Base-by-base conservation (phyloP, 2,329 filamentous ascomycete genomes). In the Paecilomyces formosus region DNA sequence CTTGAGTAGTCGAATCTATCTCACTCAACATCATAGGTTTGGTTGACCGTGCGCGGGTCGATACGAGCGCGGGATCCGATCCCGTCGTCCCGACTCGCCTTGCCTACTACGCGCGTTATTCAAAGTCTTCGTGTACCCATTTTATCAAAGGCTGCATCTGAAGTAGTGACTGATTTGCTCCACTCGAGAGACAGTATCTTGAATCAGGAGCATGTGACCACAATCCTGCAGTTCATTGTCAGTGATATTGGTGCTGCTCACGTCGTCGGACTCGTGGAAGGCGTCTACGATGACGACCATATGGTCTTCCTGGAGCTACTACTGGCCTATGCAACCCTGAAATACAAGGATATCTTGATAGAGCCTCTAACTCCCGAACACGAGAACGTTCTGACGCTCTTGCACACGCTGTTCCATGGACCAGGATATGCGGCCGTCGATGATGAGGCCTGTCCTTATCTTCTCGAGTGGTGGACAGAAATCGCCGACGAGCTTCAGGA, bases 391-490 rank as follows among this genome's bases (percentile, higher is more conserved):
- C 64, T 76, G 6, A 59, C 66, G 30, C 63, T 77, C 21, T 57
- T 76, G 13, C 74, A 77, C 54, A 66, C 68, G 9, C 62, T 77
- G 13, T 74, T 77, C 55, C 72, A 73, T 56, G 70, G 69, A 0
- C 73, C 75, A 18, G 75, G 75, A 0, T 74, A 72, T 62, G 71
- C 73, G 2, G 71, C 69, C 22, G 73, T 76, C 28, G 75, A 77
- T 15, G 75, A 77, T 55, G 60, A 66, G 28, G 73, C 71, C 28
- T 70, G 70, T 28, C 69, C 72, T 3, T 61, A 72, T 35, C 67
- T 72, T 9, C 60, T 77, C n/a, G 75, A 77, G 60, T 78, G 70
- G 63, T 78, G 71, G 74, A 74, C 73, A 22, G 72, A 74, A 54
- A 70, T 69, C 45, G 75, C 75, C 9, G 75, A 77, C 56, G 68